Conservation (phyloP, 306 rosid species). For the Begonia peltatifolia region DNA sequence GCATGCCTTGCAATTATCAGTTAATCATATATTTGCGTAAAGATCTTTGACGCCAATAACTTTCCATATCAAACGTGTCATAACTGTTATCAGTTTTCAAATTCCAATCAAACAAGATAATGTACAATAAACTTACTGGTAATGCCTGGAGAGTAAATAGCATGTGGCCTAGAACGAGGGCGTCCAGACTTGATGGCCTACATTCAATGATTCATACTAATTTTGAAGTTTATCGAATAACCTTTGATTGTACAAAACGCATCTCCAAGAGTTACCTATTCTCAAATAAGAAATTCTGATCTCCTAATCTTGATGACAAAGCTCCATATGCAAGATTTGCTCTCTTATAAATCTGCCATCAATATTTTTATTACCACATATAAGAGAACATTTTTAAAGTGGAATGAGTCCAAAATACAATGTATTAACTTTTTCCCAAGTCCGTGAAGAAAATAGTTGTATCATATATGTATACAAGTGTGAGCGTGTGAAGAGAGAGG, state of each 20-base stretch:
- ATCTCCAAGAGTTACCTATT: conserved; percentile 44
- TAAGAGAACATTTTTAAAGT: no score
- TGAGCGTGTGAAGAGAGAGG: neutral
- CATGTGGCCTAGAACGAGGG: conserved; percentile 72
- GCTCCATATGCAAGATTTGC: conserved; percentile 62
- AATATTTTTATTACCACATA: conserved; percentile 7
- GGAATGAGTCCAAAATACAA: no score
- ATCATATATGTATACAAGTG: no score
- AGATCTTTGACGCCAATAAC: neutral
- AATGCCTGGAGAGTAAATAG: conserved; percentile 61
- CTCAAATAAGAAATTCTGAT: conserved; percentile 47
- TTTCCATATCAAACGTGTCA: neutral
- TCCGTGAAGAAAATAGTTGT: no score
- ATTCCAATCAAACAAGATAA: neutral
- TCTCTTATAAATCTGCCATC: conserved; percentile 55
- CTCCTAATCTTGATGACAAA: conserved; percentile 60
- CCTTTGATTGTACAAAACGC: neutral
- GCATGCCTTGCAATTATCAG: neutral
- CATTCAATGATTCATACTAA: neutral
- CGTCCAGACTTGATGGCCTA: conserved; percentile 95
- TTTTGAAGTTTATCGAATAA: neutral
- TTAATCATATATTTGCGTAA: neutral
- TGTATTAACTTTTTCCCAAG: no score
- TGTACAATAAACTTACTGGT: conserved; percentile 49
- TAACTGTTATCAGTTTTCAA: neutral